Conservation (phyloP, 2,329 filamentous ascomycete species). For the Aaosphaeria pasadenensis region DNA sequence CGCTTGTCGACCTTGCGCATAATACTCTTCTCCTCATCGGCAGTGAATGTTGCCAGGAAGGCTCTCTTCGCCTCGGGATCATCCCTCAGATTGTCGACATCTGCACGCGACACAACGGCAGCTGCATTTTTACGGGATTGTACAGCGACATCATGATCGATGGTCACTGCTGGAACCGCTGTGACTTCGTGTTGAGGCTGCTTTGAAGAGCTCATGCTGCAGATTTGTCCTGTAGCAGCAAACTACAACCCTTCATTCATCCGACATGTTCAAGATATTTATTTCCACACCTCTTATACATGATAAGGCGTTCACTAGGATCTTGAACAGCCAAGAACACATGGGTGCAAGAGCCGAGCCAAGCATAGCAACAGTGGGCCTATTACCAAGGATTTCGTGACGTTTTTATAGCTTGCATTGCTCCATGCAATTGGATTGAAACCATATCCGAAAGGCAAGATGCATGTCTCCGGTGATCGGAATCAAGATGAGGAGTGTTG, state of each 20-base stretch:
- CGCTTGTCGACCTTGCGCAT: conserved; percentile 20
- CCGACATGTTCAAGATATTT: too few relatives aligned
- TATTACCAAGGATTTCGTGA: background rate
- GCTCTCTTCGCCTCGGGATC: conserved; percentile 17
- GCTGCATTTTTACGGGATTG: conserved; percentile 8
- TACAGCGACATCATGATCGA: conserved; percentile 11
- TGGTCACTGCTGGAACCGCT: conserved; percentile 1
- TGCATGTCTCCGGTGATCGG: too few relatives aligned
- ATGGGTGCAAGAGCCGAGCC: background rate
- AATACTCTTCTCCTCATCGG: conserved; percentile 18
- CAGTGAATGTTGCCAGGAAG: conserved; percentile 17
- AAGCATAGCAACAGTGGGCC: background rate
- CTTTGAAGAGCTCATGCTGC: conserved; percentile 1
- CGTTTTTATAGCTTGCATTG: conserved; percentile 2
- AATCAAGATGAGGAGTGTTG: too few relatives aligned
- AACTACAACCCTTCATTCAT: too few relatives aligned
- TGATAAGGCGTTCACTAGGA: too few relatives aligned
- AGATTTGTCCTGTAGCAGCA: too few relatives aligned
- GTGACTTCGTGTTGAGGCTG: conserved; percentile 1
- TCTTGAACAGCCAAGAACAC: too few relatives aligned
- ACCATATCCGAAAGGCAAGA: too few relatives aligned
- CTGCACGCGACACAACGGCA: conserved; percentile 8
- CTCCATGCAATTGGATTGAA: background rate
- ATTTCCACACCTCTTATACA: too few relatives aligned
- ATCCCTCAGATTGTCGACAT: conserved; percentile 14